These are phyloP conservation scores for Candida frijolesensis DNA, from an alignment of 1,139 yeast species.

Conservation along the genomic window DNA sequence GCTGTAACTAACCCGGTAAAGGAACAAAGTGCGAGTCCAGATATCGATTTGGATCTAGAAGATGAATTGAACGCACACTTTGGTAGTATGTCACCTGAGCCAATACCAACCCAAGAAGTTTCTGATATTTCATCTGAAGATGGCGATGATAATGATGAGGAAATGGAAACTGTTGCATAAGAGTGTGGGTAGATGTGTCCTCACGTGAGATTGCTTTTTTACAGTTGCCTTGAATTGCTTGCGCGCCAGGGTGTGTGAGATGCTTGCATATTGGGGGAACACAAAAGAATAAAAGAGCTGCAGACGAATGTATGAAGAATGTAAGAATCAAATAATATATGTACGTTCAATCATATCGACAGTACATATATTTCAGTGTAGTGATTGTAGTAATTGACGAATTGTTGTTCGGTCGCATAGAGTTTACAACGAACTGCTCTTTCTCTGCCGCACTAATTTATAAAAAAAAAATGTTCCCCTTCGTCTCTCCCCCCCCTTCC, in stretches of 20 bases:
- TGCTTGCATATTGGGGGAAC: not conserved
- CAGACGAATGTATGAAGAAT: not conserved
- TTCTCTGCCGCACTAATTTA: not conserved
- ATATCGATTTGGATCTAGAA: constrained; percentile 9
- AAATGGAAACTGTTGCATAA: constrained; percentile 7
- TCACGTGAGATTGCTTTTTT: not conserved
- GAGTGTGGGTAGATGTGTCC: not conserved
- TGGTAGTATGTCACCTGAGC: constrained; percentile 6
- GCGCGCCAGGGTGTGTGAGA: not conserved
- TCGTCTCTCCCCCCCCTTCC: not conserved
- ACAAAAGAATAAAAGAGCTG: too few relatives aligned
- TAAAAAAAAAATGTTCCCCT: not conserved
- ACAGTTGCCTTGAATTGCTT: not conserved
- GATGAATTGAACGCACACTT: constrained; percentile 17
- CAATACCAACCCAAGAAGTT: constrained; percentile 8
- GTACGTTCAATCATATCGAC: not conserved
- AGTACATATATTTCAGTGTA: not conserved
- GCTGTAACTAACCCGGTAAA: not conserved
- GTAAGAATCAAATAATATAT: not conserved
- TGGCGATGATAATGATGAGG: constrained; percentile 3
- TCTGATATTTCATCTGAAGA: constrained; percentile 11
- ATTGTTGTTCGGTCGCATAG: not conserved
- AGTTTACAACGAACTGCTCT: not conserved
- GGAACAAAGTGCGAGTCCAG: not conserved
- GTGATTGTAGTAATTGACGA: not conserved